Base-by-base conservation (phyloP, 768 basidiomycete species). In the Wakefieldia striispora region DNA sequence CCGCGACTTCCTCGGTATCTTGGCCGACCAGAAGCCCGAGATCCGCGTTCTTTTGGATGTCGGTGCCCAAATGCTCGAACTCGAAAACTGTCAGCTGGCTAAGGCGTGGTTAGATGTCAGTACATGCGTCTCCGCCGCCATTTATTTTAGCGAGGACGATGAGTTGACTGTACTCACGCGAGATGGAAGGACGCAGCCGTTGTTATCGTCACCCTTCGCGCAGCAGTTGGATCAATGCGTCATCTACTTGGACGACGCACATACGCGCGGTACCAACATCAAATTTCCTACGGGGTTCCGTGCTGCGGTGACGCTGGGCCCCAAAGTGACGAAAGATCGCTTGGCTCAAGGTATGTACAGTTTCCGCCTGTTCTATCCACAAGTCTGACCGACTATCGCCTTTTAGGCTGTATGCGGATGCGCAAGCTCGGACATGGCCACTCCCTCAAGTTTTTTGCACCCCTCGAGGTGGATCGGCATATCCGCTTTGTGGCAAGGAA, bases 21-120 rank as follows among this genome's bases (percentile, higher is more conserved):
- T 82, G 4, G 65, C 68, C 11, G 17, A 47, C 1, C 69, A 76
- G 52, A 46, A 45, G 1, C 73, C 72, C 4, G 59, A 65, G n/a
- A 66, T 81, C 23, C 68, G 68, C 21, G 78, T 81, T 6, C 59
- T 82, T 17, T 61, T 82, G 14, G 80, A 82, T 40, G 79, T 82
- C 12, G 81, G 80, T 3, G 80, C 80, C 0, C 80, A 82, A 51
- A 76, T 82, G 64, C 61, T 82, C 9, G 79, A 82, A 38, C 62
- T 79, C 46, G 60, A 67, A 20, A 82, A 79, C 50, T 27, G 55
- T 3, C 64, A 75, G 21, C 44, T 82, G 6, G 75, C 69, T 2
- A 33, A 45, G n/a, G 37, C 55, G 2, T 82, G 80, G 81, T 60
- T 82, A 3, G 31, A 42, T 17, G 46, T 52, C 38, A 61, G 46